These are phyloP conservation scores for Yarrowia divulgata DNA, from an alignment of 805 yeast species.

Conservation along the genomic window DNA sequence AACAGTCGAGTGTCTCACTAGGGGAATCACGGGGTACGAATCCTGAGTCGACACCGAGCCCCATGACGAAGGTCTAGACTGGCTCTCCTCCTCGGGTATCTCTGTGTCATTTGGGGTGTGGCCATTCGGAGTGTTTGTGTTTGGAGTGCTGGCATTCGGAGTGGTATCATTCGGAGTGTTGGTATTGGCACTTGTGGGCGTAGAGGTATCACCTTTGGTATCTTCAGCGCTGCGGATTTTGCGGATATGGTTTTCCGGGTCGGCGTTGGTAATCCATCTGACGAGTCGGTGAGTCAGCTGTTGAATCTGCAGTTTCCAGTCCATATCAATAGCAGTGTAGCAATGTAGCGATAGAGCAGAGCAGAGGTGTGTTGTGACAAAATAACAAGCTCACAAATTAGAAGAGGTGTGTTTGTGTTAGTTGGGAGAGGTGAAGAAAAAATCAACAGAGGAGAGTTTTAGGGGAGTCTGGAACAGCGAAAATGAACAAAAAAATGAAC, in stretches of 20 bases:
- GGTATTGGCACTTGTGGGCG: not conserved
- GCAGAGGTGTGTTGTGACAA: too few relatives aligned
- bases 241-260: not conserved
- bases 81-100: not conserved
- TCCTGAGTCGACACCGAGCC: not conserved
- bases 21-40: slow-evolving; percentile 2
- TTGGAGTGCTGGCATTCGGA: too few relatives aligned
- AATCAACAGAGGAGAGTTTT: too few relatives aligned
- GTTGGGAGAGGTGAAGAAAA: too few relatives aligned
- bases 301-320: not conserved
- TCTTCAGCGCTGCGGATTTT: not conserved
- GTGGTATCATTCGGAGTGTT: not conserved
- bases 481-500: too few relatives aligned
- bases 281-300: not conserved
- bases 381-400: too few relatives aligned
- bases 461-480: too few relatives aligned
- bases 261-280: not conserved
- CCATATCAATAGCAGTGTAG: not conserved
- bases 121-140: not conserved
- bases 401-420: too few relatives aligned
- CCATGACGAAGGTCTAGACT: not conserved
- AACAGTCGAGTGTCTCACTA: not conserved
- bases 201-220: not conserved
- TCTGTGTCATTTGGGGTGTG: not conserved
- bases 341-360: not conserved